Percentiles rank a stretch among this genome's conserved stretches.
phyloP scores from a whole-genome alignment of 2,329 filamentous ascomycete species.

The Alternaria solani region DNA sequence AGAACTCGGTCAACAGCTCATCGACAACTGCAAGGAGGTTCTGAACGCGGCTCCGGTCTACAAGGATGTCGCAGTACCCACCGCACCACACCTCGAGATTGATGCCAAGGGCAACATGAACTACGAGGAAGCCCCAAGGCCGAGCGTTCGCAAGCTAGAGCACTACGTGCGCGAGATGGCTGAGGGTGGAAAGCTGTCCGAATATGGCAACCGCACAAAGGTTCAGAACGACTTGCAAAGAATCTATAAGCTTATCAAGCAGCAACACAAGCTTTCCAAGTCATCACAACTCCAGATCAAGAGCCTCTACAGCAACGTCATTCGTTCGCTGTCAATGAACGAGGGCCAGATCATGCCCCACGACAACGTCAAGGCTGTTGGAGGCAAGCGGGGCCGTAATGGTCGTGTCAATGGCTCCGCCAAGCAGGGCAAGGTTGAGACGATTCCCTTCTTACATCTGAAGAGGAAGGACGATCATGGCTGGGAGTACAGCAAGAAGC shows the following conservation, averaged over 20 bases:
- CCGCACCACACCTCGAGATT: slow-evolving; percentile 89
- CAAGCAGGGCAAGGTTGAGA: slow-evolving; percentile 91
- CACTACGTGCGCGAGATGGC: slow-evolving; percentile 99
- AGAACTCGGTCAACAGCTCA: slow-evolving; percentile 88
- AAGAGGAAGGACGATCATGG: slow-evolving; percentile 93
- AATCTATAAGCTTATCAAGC: slow-evolving; percentile 98
- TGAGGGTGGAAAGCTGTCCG: slow-evolving; percentile 96
- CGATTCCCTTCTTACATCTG: slow-evolving; percentile 95
- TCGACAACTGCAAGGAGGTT: slow-evolving; percentile 97
- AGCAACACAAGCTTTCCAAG: slow-evolving; percentile 97
- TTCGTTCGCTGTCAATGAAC: slow-evolving; percentile 95
- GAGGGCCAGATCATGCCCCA: slow-evolving; percentile 95
- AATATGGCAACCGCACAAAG: slow-evolving; percentile 98
- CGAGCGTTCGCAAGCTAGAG: slow-evolving; percentile 94
- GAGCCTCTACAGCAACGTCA: slow-evolving; percentile 89
- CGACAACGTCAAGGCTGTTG: slow-evolving; percentile 74
- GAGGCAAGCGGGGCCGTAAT: slow-evolving; percentile 66
- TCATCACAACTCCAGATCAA: slow-evolving; percentile 97
- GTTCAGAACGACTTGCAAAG: slow-evolving; percentile 94
- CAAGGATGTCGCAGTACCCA: slow-evolving; percentile 94
- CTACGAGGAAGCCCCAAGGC: slow-evolving; percentile 85
- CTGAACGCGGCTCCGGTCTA: slow-evolving; percentile 84
- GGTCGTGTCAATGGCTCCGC: slow-evolving; percentile 61
- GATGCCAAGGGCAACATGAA: slow-evolving; percentile 91
- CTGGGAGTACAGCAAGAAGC: slow-evolving; percentile 99